These are phyloP conservation scores for Teunomyces funiuensis DNA, from an alignment of 805 yeast genomes.

Conservation along the genomic window DNA sequence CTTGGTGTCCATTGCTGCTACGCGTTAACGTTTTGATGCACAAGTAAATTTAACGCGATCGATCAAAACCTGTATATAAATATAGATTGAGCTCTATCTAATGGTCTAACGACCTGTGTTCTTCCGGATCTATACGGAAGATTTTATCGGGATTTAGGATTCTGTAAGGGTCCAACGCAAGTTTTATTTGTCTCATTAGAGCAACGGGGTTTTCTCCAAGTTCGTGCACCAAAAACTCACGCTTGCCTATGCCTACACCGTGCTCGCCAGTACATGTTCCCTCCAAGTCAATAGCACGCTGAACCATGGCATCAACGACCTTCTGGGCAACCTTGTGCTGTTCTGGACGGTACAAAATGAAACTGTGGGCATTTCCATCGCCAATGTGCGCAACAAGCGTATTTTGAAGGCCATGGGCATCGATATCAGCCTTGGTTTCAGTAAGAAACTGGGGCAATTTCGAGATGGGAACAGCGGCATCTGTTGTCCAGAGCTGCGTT, in stretches of 20 bases:
- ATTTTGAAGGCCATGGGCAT: constrained; percentile 49
- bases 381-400: constrained; percentile 81
- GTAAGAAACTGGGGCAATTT: constrained; percentile 60
- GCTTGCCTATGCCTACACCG: constrained; percentile 24
- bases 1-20: neutral
- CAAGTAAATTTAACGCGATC: too few relatives aligned
- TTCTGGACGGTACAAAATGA: constrained; percentile 48
- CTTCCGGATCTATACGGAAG: constrained; percentile 20
- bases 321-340: constrained; percentile 17
- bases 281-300: constrained; percentile 19
- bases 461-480: constrained; percentile 81
- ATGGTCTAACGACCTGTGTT: constrained; percentile 8
- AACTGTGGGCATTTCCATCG: constrained; percentile 78
- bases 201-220: constrained; percentile 20
- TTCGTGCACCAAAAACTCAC: constrained; percentile 20
- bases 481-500: constrained; percentile 70
- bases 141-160: constrained; percentile 25
- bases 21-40: too few relatives aligned
- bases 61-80: neutral
- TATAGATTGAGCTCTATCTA: neutral
- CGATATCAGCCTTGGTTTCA: constrained; percentile 60
- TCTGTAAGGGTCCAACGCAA: constrained; percentile 21
- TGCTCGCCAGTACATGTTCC: constrained; percentile 27
- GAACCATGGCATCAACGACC: constrained; percentile 22
- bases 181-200: constrained; percentile 21